A percentile compares a stretch with the other conserved stretches of the same genome.
Conservation (phyloP, 208 protist species). For the Leptomonas pyrrhocoris region DNA sequence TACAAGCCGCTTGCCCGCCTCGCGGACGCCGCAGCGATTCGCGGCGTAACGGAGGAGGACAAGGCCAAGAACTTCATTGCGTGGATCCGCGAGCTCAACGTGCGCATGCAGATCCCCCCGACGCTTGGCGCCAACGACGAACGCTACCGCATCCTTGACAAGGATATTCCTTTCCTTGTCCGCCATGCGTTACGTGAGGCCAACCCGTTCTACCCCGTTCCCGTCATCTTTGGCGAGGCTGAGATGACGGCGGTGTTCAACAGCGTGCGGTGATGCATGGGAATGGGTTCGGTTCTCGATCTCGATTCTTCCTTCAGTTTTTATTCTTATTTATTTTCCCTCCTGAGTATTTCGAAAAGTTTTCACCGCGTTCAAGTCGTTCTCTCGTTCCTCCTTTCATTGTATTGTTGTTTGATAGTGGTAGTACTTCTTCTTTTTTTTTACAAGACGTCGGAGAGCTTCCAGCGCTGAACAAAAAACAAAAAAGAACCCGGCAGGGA, state of each 20-base stretch:
- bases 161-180: constrained; percentile 51
- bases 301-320: neutral
- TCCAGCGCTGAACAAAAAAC: too few species aligned
- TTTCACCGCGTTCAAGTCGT: too few species aligned
- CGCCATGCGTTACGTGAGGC: constrained; percentile 47
- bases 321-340: too few species aligned
- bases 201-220: constrained; percentile 71
- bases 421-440: too few species aligned
- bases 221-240: constrained; percentile 54
- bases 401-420: too few species aligned
- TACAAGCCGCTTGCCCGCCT: constrained; percentile 44
- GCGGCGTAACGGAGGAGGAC: constrained; percentile 35
- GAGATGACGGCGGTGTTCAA: constrained; percentile 49
- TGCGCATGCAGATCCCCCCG: constrained; percentile 44
- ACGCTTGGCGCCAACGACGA: constrained; percentile 35
- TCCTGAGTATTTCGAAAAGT: too few species aligned
- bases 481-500: too few species aligned
- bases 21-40: constrained; percentile 35
- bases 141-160: constrained; percentile 36
- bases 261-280: constrained; percentile 23
- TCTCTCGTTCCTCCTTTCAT: too few species aligned
- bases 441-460: too few species aligned
- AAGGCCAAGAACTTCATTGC: constrained; percentile 54
- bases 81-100: constrained; percentile 53
- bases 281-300: too few species aligned